Evolutionary conservation across 129 eudicot genomes (phyloP), one percentile per base, ranked within the genome.

Genomic region (Tagetes erecta): DNA sequence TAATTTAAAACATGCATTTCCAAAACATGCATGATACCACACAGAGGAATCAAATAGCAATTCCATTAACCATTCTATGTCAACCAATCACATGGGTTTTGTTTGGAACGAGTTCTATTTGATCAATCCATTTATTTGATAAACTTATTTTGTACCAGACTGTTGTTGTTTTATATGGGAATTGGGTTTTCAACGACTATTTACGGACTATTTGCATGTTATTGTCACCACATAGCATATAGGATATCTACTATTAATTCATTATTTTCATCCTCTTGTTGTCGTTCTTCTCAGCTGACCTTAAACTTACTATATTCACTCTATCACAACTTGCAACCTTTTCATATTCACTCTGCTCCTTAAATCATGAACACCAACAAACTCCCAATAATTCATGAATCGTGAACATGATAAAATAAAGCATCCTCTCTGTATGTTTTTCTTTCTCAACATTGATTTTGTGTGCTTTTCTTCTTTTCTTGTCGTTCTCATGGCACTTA

Each of bases 121-220:
- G 70, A 40, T 9, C 34, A 64, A 40, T 40, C 70, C 34, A 1
- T 14, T 58, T 6, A 10, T 40, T 38, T 40, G 35, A 14, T 39
- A 64, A 64, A 8, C 50, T 64, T 64, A 6, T 6, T 40, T 7
- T 64, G 65, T 14, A 56, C 50, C 31, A 41, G 30, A 40, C 45
- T 33, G 20, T n/a, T 35, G 27, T 49, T 70, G 47, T 20, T 51
- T n/a, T 51, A 37, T 36, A 13, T 70, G 66, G 76, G 51, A 38
- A 40, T 1, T 8, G 52, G 13, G 3, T 38, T 51, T 71, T 27
- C n/a, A 71, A 71, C 3, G 39, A 40, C 12, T 38, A 9, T 13
- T 11, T 37, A 57, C 34, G 4, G n/a, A 27, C 39, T 39, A 9
- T 56, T 71, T 71, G 65, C 76, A 55, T 56, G 67, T 27, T 42